Evolutionary conservation across 2,329 filamentous ascomycete species (phyloP).

Genomic region (Cordyceps militaris): DNA sequence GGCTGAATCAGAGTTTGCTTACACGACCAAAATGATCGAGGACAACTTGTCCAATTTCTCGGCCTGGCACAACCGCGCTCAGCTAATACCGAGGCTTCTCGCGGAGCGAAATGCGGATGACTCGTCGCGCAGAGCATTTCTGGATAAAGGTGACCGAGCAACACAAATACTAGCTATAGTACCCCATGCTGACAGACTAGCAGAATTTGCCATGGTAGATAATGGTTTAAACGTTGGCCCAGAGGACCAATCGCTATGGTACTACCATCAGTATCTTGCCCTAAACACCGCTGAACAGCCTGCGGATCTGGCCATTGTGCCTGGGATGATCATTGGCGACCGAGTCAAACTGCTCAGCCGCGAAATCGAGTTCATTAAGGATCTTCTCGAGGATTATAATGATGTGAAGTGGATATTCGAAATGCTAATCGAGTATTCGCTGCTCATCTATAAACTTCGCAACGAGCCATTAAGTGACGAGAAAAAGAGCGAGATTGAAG

Average conservation of each 20-base stretch:
- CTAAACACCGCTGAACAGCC: constrained; percentile 52
- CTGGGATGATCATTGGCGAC: constrained; percentile 53
- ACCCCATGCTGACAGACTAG: not conserved
- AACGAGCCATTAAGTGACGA: constrained; percentile 31
- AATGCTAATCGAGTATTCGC: constrained; percentile 68
- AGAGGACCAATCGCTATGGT: constrained; percentile 94
- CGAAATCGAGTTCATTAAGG: constrained; percentile 69
- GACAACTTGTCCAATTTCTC: constrained; percentile 91
- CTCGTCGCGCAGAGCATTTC: constrained; percentile 55
- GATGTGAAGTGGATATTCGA: constrained; percentile 81
- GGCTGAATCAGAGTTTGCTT: constrained; percentile 75
- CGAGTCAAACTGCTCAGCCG: constrained; percentile 57
- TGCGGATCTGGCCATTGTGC: constrained; percentile 52
- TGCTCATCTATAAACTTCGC: constrained; percentile 49
- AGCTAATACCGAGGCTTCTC: constrained; percentile 71
- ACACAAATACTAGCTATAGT: not conserved
- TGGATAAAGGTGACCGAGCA: constrained; percentile 55
- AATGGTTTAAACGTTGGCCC: constrained; percentile 80
- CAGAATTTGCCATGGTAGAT: constrained; percentile 69
- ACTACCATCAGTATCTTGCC: constrained; percentile 88
- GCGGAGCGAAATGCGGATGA: constrained; percentile 61
- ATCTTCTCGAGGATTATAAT: constrained; percentile 52
- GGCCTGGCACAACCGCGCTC: constrained; percentile 88
- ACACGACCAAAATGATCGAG: constrained; percentile 83
- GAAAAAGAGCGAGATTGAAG: constrained; percentile 39